Conservation (phyloP, 2,329 filamentous ascomycete genomes). For the Penicillium vulpinum region DNA sequence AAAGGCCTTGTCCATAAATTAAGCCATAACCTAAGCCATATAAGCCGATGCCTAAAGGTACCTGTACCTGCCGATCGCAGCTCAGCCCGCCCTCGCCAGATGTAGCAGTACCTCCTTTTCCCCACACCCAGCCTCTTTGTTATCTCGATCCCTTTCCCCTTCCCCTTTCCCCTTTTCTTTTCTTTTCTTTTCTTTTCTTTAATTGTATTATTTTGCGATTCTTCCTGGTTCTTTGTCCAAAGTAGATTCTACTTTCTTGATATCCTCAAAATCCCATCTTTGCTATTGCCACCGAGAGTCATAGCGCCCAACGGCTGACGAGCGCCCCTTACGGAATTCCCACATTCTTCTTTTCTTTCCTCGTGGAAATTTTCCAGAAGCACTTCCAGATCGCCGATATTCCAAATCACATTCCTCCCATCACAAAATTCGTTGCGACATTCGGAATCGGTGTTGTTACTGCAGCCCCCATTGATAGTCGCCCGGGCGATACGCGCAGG, state of each 20-base stretch:
- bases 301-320: conserved; percentile 7
- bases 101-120: conserved; percentile 12
- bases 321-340: conserved; percentile 9
- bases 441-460: not conserved
- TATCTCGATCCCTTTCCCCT: not conserved
- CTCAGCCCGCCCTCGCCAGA: not conserved
- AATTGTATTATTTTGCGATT: too few relatives aligned
- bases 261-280: not conserved
- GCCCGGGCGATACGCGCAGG: conserved; percentile 6
- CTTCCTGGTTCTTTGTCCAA: not conserved
- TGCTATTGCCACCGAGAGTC: not conserved
- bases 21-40: not conserved
- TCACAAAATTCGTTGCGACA: not conserved
- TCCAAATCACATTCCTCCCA: not conserved
- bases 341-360: conserved; percentile 9
- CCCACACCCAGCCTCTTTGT: conserved; percentile 20
- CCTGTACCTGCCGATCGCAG: conserved; percentile 8
- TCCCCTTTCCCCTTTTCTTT: not conserved
- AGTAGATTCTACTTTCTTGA: not conserved
- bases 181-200: not conserved
- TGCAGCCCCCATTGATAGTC: not conserved
- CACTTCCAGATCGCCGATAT: conserved; percentile 11
- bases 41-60: not conserved
- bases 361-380: conserved; percentile 18
- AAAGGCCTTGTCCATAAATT: not conserved